Conservation (phyloP, 2,329 filamentous ascomycete species). For the Monilinia aucupariae region DNA sequence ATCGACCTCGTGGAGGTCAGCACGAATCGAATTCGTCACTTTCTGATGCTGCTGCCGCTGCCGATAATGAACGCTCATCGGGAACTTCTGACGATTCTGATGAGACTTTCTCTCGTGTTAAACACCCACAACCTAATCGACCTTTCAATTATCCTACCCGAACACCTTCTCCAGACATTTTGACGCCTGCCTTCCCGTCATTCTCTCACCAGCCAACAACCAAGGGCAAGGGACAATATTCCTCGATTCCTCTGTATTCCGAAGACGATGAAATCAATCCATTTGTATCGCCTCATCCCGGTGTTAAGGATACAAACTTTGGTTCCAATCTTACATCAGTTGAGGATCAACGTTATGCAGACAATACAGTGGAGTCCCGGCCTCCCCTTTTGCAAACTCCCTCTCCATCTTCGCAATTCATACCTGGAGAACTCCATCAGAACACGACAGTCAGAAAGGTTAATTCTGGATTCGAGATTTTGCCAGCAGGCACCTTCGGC, state of each 20-base stretch:
- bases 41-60: conserved; percentile 23
- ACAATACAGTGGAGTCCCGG: conserved; percentile 14
- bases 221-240: conserved; percentile 24
- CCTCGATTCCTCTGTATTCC: conserved; percentile 22
- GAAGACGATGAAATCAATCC: conserved; percentile 23
- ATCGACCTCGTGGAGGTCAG: conserved; percentile 22
- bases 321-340: not conserved
- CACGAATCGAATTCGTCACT: conserved; percentile 26
- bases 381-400: conserved; percentile 13
- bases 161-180: conserved; percentile 14
- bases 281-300: conserved; percentile 21
- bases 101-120: conserved; percentile 27
- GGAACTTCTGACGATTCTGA: conserved; percentile 32
- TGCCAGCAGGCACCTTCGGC: conserved; percentile 39
- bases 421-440: conserved; percentile 36
- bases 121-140: conserved; percentile 3
- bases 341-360: conserved; percentile 6
- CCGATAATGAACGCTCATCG: conserved; percentile 33
- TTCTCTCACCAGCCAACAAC: conserved; percentile 5
- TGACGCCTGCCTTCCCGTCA: not conserved
- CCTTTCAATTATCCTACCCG: conserved; percentile 16
- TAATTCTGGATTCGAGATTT: conserved; percentile 39
- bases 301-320: conserved; percentile 10
- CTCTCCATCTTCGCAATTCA: conserved; percentile 33
- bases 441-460: conserved; percentile 37